Evolutionary conservation across 73 alveolate species (phyloP).

Genomic region (Uronychia binucleata): DNA sequence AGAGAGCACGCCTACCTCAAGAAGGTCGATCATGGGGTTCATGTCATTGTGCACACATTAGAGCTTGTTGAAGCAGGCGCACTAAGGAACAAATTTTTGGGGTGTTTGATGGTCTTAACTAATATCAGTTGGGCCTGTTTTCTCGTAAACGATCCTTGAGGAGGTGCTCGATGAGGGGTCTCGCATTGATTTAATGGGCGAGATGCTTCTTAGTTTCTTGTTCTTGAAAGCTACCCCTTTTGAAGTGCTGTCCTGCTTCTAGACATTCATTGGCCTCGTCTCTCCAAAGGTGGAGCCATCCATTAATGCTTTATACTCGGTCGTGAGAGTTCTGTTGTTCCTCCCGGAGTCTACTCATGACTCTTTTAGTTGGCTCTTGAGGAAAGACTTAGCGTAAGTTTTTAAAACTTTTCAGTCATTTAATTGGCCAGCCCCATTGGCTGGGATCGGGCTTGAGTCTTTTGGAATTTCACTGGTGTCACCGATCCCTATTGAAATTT

Average conservation of each 20-base stretch:
- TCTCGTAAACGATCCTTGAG: not conserved
- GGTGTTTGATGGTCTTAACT: too few species aligned
- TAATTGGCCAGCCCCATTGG: not conserved
- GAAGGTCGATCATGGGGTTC: not conserved
- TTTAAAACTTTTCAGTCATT: not conserved
- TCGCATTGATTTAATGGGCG: not conserved
- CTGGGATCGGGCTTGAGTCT: not conserved
- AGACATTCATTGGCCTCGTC: too few species aligned
- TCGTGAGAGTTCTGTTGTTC: not conserved
- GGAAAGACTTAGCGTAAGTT: not conserved
- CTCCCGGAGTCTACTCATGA: not conserved
- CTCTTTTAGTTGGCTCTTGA: not conserved
- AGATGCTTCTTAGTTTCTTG: not conserved
- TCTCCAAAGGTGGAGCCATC: too few species aligned
- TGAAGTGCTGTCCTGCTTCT: too few species aligned
- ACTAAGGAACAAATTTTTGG: not conserved
- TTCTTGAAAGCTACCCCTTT: not conserved
- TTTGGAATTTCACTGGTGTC: not conserved
- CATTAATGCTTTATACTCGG: not conserved
- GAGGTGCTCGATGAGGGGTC: conserved; percentile 1
- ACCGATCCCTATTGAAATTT: not conserved
- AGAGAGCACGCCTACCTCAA: not conserved
- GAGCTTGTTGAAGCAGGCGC: not conserved
- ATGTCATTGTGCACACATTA: not conserved
- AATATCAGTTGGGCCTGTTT: not conserved